Percentiles rank a stretch among this genome's conserved stretches.
Conservation (phyloP, 2,329 filamentous ascomycete genomes). For the Trichoderma afroharzianum region DNA sequence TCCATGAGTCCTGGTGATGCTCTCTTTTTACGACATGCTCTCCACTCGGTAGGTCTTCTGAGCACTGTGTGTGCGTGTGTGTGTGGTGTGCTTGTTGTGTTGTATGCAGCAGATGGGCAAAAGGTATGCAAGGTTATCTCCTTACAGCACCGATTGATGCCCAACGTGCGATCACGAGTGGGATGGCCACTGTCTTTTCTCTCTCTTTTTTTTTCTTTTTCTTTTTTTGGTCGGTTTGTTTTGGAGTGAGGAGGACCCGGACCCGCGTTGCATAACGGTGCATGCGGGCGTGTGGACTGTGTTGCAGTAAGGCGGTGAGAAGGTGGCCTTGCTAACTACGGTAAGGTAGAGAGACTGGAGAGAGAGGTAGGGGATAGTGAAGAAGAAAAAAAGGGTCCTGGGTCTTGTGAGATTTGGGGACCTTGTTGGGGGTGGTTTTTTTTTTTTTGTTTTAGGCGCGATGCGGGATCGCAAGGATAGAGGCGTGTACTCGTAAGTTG, state of each 20-base stretch:
- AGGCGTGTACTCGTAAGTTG: background rate
- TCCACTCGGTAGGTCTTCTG: slow-evolving; percentile 5
- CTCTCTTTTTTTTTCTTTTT: background rate
- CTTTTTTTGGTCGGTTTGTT: background rate
- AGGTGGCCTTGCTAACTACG: background rate
- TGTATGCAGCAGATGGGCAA: background rate
- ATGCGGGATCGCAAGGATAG: background rate
- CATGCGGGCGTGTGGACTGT: background rate
- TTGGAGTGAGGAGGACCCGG: background rate
- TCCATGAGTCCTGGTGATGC: background rate
- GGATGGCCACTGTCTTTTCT: background rate
- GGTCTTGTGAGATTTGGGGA: background rate
- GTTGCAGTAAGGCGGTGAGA: background rate
- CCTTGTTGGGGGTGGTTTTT: background rate
- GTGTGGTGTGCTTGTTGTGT: background rate
- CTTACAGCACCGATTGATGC: background rate
- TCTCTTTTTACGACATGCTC: background rate
- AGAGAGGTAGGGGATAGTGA: background rate
- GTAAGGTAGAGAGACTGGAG: background rate
- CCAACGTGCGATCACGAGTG: slow-evolving; percentile 14
- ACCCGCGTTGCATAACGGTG: background rate
- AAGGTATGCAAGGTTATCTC: background rate
- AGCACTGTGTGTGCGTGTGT: background rate
- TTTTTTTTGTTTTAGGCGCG: background rate
- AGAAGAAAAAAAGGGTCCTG: background rate